Evolutionary conservation across 139 green algal genomes (phyloP).

Genomic region (Tetraselmis chui): DNA sequence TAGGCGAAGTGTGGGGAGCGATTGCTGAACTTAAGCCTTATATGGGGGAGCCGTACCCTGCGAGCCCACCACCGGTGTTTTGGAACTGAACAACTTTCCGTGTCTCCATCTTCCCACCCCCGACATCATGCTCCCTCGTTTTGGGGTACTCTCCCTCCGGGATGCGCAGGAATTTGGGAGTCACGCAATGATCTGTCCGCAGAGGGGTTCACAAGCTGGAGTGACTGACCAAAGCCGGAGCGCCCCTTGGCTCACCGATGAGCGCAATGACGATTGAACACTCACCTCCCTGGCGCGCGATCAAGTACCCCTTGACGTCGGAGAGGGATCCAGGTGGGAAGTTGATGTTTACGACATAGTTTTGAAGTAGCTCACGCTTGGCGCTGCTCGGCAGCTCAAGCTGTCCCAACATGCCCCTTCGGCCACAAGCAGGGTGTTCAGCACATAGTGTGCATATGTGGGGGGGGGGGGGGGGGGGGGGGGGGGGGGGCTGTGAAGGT

Average conservation of each 20-base stretch:
- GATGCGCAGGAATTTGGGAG: no score
- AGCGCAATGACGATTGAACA: neutral
- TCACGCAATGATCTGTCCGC: no score
- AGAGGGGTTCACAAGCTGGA: no score
- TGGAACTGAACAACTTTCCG: neutral
- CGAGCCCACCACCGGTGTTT: neutral
- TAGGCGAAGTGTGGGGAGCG: no score
- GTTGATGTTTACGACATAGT: slow-evolving; percentile 50
- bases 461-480: neutral
- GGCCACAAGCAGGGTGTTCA: slow-evolving; percentile 28
- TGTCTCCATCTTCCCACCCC: neutral
- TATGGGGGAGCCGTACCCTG: neutral
- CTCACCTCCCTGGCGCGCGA: neutral
- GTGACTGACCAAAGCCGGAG: no score
- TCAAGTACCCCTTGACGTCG: slow-evolving; percentile 10
- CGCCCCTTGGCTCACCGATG: neutral
- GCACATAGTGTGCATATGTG: slow-evolving; percentile 6
- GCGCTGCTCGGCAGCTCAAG: no score
- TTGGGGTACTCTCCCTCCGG: neutral
- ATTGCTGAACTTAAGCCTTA: no score
- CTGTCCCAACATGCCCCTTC: neutral
- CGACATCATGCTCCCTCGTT: neutral
- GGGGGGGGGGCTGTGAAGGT: neutral
- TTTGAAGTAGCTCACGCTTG: slow-evolving; percentile 7
- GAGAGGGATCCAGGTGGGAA: slow-evolving; percentile 26